Evolutionary conservation across 495 filamentous ascomycete species (phyloP).

Genomic region (Hypoxylon rickii): DNA sequence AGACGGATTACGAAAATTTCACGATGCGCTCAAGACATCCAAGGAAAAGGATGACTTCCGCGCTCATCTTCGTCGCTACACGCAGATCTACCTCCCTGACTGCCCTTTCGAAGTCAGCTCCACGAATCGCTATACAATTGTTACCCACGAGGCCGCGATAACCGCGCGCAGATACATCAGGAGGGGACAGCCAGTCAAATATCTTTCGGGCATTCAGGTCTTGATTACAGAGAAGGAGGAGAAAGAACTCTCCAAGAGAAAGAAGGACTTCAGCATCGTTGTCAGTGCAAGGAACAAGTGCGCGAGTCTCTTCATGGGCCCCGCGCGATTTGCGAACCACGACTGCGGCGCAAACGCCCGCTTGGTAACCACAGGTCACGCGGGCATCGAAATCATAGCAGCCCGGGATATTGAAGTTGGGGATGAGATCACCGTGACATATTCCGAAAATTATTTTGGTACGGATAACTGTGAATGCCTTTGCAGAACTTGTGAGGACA

Average conservation of each 20-base stretch:
- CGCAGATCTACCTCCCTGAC: slow-evolving; percentile 89
- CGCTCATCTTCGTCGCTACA: slow-evolving; percentile 85
- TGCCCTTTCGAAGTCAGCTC: slow-evolving; percentile 92
- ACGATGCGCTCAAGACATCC: slow-evolving; percentile 65
- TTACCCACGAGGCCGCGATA: slow-evolving; percentile 81
- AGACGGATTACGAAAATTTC: slow-evolving; percentile 72
- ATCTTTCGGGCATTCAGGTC: slow-evolving; percentile 86
- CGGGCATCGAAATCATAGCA: slow-evolving; percentile 87
- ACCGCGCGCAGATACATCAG: slow-evolving; percentile 79
- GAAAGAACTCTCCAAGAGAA: slow-evolving; percentile 70
- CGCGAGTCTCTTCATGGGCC: slow-evolving; percentile 88
- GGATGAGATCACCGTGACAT: slow-evolving; percentile 94
- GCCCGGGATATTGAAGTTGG: slow-evolving; percentile 78
- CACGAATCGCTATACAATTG: slow-evolving; percentile 95
- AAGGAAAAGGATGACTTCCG: slow-evolving; percentile 88
- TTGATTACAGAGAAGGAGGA: slow-evolving; percentile 90
- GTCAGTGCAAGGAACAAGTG: slow-evolving; percentile 88
- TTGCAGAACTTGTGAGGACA: slow-evolving; percentile 83
- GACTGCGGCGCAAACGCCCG: slow-evolving; percentile 93
- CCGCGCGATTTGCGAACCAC: slow-evolving; percentile 95
- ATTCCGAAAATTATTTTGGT: slow-evolving; percentile 96
- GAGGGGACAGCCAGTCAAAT: slow-evolving; percentile 85
- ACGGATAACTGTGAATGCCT: slow-evolving; percentile 94
- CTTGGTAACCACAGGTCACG: slow-evolving; percentile 76
- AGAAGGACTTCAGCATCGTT: slow-evolving; percentile 95